Base-by-base conservation (phyloP, 805 yeast genomes). In the Saturnispora galanensis region DNA sequence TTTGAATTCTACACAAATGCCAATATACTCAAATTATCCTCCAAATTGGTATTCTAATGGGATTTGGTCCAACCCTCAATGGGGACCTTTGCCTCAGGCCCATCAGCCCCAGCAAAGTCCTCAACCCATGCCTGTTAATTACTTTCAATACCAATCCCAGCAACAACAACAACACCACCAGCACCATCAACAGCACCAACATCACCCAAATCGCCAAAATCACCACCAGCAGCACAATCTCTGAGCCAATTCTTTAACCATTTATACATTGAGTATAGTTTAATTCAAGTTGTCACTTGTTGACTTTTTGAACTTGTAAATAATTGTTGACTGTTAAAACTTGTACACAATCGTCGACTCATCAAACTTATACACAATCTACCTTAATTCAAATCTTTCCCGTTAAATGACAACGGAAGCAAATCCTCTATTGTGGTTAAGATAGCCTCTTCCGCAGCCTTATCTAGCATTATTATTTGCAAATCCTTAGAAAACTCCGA, bases 341-440 rank as follows among this genome's bases (percentile, higher is more conserved):
- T 21, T 21, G 26, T 21, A 21, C 26, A 21, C 4, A 21, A 21
- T 21, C 26, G 26, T 21, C 26, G 26, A 21, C 26, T 21, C 26
- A 5, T 21, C 6, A 21, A 21, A 4, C 26, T 21, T 21, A 21
- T 21, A 21, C 26, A 21, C 26, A 21, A 21, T 21, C 26, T 11
- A 13, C 21, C 28, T 28, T 10, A 26, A 29, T 36, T 60, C 36
- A 83, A 62, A 54, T 77, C 73, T 12, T 75, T 88, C 1, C 96
- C 96, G 0, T 96, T 96, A 63, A 89, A 90, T 54, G 93, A 80
- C 56, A 75, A 59, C 0, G 97, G 97, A 40, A 89, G 66, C 48
- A 89, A 66, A 50, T 86, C 84, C 10, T 66, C 69, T 41, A 86
- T 59, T 3, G 76, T 67, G 60, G 68, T 69, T 52, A 68, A 62